Evolutionary conservation across 2,329 filamentous ascomycete genomes (phyloP), one percentile per base, ranked within the genome.

Genomic region (Epichloe aotearoae): DNA sequence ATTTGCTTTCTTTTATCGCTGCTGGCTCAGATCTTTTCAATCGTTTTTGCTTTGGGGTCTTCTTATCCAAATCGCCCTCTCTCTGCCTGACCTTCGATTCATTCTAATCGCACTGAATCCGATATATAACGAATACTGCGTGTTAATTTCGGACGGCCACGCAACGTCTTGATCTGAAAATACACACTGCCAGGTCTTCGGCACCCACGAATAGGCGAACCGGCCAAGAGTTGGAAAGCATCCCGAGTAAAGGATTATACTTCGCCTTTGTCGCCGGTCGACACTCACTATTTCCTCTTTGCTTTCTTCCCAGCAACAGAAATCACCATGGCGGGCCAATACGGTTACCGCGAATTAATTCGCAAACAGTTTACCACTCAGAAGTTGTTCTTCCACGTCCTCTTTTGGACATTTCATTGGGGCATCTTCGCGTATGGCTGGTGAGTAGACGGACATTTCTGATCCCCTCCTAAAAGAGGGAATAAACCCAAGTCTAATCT

Each of bases 341-440:
- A 74, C 67, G 70, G 60, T 44, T 67, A 66, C 46, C 44, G 58
- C 54, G 66, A 69, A 57, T 60, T 77, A 55, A 56, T 81, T 56
- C 75, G 72, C 66, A 80, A 81, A 67, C 82, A 89, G 69, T 77
- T 90, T 54, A 81, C 80, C 50, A 68, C 76, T 15, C 73, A 75
- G 49, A 95, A 94, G 67, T 64, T 95, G 51, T 53, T 85, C 46
- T 95, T 94, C 67, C 85, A 94, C 65, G 59, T 87, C 56, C 66
- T 93, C 47, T 95, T 94, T 65, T 91, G 88, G 82, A 76, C 75
- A 3, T 71, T 87, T 41, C 89, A 95, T 63, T 81, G 81, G 66
- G 83, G 74, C 23, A 66, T 94, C n/a, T 95, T 95, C 64, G 84
- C 77, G 41, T 79, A 82, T 61, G 89, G 89, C 76, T 95, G 89